phyloP scores from a whole-genome alignment of 164 flowering plant genomes.

The Vitis vinifera region DNA sequence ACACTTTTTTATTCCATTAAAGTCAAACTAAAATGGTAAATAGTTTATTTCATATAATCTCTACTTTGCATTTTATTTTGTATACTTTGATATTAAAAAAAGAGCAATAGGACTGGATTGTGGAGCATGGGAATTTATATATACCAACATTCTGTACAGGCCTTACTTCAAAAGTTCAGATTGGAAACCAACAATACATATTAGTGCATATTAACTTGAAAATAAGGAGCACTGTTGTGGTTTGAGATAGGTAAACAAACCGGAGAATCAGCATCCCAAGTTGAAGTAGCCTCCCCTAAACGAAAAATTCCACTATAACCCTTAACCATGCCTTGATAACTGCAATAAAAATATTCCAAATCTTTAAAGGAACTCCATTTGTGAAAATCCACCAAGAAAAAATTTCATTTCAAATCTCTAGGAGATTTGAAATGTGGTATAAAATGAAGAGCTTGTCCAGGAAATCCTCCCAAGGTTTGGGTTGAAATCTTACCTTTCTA shows the following conservation, averaged over 20 bases:
- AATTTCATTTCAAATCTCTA: neutral
- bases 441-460: neutral
- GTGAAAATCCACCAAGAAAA: neutral
- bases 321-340: constrained; percentile 92
- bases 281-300: constrained; percentile 97
- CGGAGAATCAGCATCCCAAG: constrained; percentile 99
- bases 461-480: neutral
- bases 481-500: constrained; percentile 59
- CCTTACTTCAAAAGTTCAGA: neutral
- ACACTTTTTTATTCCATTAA: too few species aligned
- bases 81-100: too few species aligned
- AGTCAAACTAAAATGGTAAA: too few species aligned
- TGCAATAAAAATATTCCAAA: constrained; percentile 31
- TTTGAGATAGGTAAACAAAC: constrained; percentile 49
- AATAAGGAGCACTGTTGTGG: constrained; percentile 5
- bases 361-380: neutral
- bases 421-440: neutral
- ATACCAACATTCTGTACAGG: neutral
- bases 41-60: too few species aligned
- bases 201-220: constrained; percentile 6
- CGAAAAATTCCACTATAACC: constrained; percentile 94
- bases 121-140: too few species aligned
- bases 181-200: neutral
- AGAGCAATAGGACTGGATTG: too few species aligned
- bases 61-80: too few species aligned